A percentile compares a stretch with the other conserved stretches of the same genome.
Evolutionary conservation across 2,329 filamentous ascomycete species (phyloP).

Genomic region (Botryotinia convoluta): DNA sequence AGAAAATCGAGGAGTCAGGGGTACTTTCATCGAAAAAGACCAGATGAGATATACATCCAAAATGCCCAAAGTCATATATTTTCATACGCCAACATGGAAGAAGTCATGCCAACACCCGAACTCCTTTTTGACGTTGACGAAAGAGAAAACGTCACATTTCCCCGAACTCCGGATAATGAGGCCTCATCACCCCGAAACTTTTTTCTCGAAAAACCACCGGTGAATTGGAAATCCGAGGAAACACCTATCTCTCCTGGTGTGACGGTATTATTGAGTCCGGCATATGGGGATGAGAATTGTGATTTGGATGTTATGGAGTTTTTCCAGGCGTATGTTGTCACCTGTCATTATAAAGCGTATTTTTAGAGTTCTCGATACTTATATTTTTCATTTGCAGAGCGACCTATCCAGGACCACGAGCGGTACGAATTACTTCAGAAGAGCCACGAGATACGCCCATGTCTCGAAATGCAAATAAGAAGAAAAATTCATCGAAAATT

Average conservation of each 20-base stretch:
- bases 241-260: constrained; percentile 17
- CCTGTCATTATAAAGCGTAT: neutral
- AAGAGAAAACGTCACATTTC: neutral
- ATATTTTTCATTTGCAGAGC: neutral
- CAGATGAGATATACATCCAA: constrained; percentile 11
- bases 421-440: neutral
- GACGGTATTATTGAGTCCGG: constrained; percentile 11
- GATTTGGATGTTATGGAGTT: constrained; percentile 19
- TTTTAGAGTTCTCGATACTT: neutral
- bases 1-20: constrained; percentile 8
- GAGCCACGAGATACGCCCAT: neutral
- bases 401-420: constrained; percentile 4
- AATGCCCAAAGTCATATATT: neutral
- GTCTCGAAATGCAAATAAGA: neutral
- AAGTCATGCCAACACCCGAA: neutral
- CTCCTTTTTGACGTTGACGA: neutral
- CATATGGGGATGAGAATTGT: neutral
- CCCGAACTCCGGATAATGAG: neutral
- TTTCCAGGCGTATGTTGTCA: constrained; percentile 15
- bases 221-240: neutral
- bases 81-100: neutral
- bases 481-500: neutral
- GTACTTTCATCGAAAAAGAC: neutral
- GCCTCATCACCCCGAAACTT: constrained; percentile 7
- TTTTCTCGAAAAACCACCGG: constrained; percentile 9